A percentile compares a stretch with the other conserved stretches of the same genome.
Conservation (phyloP, 108 stramenopile species). For the Skeletonema costatum region DNA sequence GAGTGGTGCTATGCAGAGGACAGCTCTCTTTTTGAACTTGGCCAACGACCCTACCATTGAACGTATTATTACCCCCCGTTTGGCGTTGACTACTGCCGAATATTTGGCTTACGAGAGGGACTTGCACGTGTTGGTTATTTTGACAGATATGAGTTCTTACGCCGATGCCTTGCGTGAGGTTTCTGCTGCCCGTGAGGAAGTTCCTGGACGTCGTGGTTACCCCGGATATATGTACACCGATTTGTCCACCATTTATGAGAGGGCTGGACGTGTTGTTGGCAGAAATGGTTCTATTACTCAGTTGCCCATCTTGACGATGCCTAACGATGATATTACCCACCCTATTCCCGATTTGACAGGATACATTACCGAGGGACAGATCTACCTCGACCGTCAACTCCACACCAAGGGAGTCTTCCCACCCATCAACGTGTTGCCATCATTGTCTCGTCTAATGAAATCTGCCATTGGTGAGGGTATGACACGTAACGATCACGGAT, state of each 20-base stretch:
- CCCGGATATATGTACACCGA: conserved; percentile 99
- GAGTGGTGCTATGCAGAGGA: conserved; percentile 98
- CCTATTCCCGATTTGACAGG: conserved; percentile 99
- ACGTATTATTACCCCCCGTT: conserved; percentile 99
- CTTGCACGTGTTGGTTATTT: conserved; percentile 98
- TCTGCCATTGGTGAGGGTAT: conserved; percentile 99
- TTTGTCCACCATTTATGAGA: conserved; percentile 99
- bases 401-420: conserved; percentile 99
- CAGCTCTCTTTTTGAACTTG: conserved; percentile 98
- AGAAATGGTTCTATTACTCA: conserved; percentile 99
- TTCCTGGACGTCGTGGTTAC: conserved; percentile 99
- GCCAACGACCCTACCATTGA: conserved; percentile 99
- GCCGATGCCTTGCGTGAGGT: conserved; percentile 99
- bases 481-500: conserved; percentile 97
- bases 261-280: conserved; percentile 98
- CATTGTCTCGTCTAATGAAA: conserved; percentile 99
- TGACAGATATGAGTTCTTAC: conserved; percentile 99
- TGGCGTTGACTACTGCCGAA: conserved; percentile 98
- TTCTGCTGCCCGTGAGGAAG: conserved; percentile 99
- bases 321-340: conserved; percentile 99
- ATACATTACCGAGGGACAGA: conserved; percentile 99
- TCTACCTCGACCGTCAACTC: conserved; percentile 97
- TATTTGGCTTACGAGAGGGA: conserved; percentile 99
- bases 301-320: conserved; percentile 99
- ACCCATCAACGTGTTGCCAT: conserved; percentile 99